These are phyloP conservation scores for Acephala macrosclerotiorum DNA, from an alignment of 2,329 filamentous ascomycete species.

Conservation along the genomic window DNA sequence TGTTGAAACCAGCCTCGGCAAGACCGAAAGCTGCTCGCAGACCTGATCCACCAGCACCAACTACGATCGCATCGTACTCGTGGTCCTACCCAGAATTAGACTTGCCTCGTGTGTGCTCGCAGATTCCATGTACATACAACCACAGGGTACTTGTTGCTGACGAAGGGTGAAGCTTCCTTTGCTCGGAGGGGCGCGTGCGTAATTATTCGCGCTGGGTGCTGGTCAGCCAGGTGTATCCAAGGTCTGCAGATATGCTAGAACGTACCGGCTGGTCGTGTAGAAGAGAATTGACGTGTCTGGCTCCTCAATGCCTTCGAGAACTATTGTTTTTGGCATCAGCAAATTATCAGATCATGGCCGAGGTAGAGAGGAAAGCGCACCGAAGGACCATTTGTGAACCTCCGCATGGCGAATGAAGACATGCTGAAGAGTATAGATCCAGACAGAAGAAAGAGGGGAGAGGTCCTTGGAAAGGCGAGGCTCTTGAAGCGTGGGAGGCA, in stretches of 20 bases:
- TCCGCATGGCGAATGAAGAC: conserved; percentile 71
- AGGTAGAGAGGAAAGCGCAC: conserved; percentile 52
- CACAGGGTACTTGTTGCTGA: conserved; percentile 91
- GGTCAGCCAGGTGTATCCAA: conserved; percentile 27
- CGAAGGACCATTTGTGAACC: conserved; percentile 62
- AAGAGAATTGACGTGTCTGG: conserved; percentile 83
- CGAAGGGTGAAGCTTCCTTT: conserved; percentile 88
- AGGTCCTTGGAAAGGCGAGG: conserved; percentile 11
- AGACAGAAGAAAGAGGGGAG: conserved; percentile 29
- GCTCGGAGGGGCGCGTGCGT: conserved; percentile 86
- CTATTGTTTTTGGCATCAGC: conserved; percentile 37
- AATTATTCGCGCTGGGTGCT: conserved; percentile 76
- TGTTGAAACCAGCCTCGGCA: conserved; percentile 89
- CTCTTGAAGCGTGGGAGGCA: conserved; percentile 23
- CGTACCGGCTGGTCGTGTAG: conserved; percentile 81
- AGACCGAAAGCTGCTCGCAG: conserved; percentile 86
- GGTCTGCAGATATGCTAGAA: conserved; percentile 14
- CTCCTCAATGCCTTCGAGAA: conserved; percentile 54
- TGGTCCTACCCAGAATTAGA: conserved; percentile 71
- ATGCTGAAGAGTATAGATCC: conserved; percentile 52
- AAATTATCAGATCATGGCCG: conserved; percentile 23
- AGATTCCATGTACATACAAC: conserved; percentile 64
- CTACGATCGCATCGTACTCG: conserved; percentile 97
- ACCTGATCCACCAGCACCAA: conserved; percentile 83
- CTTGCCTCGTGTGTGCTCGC: conserved; percentile 11